Conservation (phyloP, 768 basidiomycete genomes). For the Leccinum sublutescens region DNA sequence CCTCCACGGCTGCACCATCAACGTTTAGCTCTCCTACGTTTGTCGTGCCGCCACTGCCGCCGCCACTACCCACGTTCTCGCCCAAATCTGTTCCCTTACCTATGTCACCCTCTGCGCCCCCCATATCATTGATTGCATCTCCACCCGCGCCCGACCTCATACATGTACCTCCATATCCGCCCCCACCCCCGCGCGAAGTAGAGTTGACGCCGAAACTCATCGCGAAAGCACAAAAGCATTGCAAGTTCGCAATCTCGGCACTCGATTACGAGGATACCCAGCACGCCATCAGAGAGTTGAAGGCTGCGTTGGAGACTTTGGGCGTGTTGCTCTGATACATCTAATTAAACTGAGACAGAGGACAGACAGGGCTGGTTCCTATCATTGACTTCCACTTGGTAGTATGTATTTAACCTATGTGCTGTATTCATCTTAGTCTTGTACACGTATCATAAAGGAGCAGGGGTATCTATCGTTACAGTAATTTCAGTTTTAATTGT, state of each 20-base stretch:
- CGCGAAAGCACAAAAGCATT: conserved; percentile 80
- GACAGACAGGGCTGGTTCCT: conserved; percentile 5
- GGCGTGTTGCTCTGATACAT: conserved; percentile 43
- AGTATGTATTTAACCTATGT: no score
- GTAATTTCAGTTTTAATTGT: no score
- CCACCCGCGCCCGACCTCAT: conserved; percentile 3
- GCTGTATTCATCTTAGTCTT: no score
- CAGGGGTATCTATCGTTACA: no score
- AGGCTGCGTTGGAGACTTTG: conserved; percentile 66
- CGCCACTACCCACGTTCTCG: conserved; percentile 10
- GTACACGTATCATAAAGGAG: no score
- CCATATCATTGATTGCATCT: no score
- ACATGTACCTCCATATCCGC: conserved; percentile 19
- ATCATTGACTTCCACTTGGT: no score
- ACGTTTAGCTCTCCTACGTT: conserved; percentile 13
- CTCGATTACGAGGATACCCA: conserved; percentile 77
- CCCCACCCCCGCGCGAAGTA: conserved; percentile 18
- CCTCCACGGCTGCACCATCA: conserved; percentile 8
- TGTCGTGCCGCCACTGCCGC: conserved; percentile 21
- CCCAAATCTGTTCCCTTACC: conserved; percentile 25
- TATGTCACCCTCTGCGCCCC: conserved; percentile 1
- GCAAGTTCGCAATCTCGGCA: conserved; percentile 84
- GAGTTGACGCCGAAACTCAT: conserved; percentile 71
- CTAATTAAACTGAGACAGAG: no score
- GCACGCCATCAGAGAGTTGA: conserved; percentile 81